Evolutionary conservation across 139 green algal genomes (phyloP), one percentile per base, ranked within the genome.

Genomic region (Mesostigma viride): DNA sequence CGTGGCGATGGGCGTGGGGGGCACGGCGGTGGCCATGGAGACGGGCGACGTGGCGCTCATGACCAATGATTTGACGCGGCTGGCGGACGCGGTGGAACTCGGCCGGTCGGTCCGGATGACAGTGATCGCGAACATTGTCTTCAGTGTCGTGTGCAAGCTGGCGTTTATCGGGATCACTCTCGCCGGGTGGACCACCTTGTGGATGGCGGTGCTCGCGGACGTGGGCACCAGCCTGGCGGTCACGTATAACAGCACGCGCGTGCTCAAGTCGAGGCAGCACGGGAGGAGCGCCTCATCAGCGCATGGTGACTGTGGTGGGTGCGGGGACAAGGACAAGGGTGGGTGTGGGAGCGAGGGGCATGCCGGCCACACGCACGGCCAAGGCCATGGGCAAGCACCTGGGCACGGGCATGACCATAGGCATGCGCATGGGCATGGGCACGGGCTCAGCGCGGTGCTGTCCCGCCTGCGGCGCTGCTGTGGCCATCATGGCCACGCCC

Each of bases 11-110:
- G 84, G 84, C 46, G 75, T 74, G 1, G 78, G 64, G 3, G 84
- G 62, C 17, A 53, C 81, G 22, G 83, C 82, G 1, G 79, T 83
- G 3, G 85, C 85, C 8, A 71, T 91, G 65, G 85, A 91, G 64
- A 80, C 83, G 1, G 85, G 81, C 2, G 76, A 87, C 56, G 79
- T 91, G 44, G 77, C 81, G n/a, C 71, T 91, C 8, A 81, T 91
- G 36, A 81, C 77, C 1, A 84, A 87, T 60, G 82, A 91, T 64
- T 69, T 91, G 30, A 56, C 61, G 8, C 62, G 68, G 44, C 48
- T 91, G 22, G 69, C 73, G 14, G 48, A 62, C 11, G 61, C 74
- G 17, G 53, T 89, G 20, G 26, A 14, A 17, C 72, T 91, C 28
- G 76, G 70, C 2, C 53, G 70, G 6, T 30, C 32, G 11, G 73